Evolutionary conservation across 73 alveolate species (phyloP).

Genomic region (Paramecium octaurelia): DNA sequence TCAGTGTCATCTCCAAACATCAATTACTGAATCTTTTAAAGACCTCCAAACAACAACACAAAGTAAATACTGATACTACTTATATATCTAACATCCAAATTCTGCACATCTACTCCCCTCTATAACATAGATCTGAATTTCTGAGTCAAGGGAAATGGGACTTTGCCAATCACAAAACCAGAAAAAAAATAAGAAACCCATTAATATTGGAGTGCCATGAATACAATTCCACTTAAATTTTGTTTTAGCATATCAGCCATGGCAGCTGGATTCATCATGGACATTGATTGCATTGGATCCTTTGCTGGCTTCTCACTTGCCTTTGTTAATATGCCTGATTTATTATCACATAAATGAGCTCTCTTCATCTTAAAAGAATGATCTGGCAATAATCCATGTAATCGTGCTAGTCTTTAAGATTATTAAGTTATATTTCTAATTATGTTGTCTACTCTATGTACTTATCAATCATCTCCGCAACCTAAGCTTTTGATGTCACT

Average conservation of each 20-base stretch:
- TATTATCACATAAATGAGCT: slow-evolving; percentile 31
- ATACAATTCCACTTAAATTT: slow-evolving; percentile 53
- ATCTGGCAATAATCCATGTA: background rate
- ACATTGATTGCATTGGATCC: slow-evolving; percentile 39
- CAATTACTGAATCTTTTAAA: slow-evolving; percentile 30
- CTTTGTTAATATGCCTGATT: slow-evolving; percentile 37
- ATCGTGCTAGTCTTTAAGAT: background rate
- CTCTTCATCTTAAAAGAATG: slow-evolving; percentile 45
- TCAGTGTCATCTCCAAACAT: slow-evolving; percentile 43
- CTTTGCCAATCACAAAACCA: slow-evolving; percentile 63
- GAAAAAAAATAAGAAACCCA: slow-evolving; percentile 59
- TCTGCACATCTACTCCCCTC: slow-evolving; percentile 65
- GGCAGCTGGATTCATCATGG: slow-evolving; percentile 62
- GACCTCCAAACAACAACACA: slow-evolving; percentile 56
- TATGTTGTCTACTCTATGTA: background rate
- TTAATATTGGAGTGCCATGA: slow-evolving; percentile 55
- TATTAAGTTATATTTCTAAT: background rate
- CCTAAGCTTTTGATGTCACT: background rate
- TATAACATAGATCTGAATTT: slow-evolving; percentile 68
- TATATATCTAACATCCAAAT: slow-evolving; percentile 71
- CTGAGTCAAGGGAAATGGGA: slow-evolving; percentile 67
- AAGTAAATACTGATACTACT: slow-evolving; percentile 63
- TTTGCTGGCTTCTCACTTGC: slow-evolving; percentile 47
- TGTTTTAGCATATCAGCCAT: slow-evolving; percentile 64
- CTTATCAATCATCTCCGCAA: background rate